Evolutionary conservation across 139 green algal genomes (phyloP), one percentile per base, ranked within the genome.

Genomic region (Tetraselmis chui): DNA sequence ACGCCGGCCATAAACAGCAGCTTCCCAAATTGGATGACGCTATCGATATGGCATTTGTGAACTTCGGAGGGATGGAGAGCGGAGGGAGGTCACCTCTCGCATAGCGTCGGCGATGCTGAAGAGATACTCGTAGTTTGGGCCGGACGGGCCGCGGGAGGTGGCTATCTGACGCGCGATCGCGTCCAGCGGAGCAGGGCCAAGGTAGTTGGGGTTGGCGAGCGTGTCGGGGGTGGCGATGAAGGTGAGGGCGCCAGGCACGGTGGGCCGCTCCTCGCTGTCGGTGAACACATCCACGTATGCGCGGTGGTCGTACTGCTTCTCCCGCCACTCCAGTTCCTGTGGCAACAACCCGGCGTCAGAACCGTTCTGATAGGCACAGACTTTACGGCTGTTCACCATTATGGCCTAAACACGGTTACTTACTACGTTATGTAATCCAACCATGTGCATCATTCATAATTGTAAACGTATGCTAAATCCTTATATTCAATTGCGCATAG

Each of bases 301-400:
- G 0, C 91, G 85, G 1, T 88, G 58, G 59, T 97, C 93, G 82
- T 97, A 97, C 87, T 97, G 89, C 86, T 97, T 97, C 75, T 97
- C 93, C 59, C 93, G 81, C 86, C 89, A 91, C 80, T 95, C 89
- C 28, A 96, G 84, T 59, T 95, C 95, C 59, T 86, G 74, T 1
- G 77, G 11, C 32, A n/a, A n/a, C n/a, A n/a, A n/a, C n/a, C n/a
- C n/a, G n/a, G n/a, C n/a, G n/a, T n/a, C n/a, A n/a, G n/a, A n/a
- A n/a, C n/a, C n/a, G n/a, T n/a, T n/a, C n/a, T n/a, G n/a, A n/a
- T n/a, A n/a, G n/a, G n/a, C n/a, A n/a, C n/a, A n/a, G n/a, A n/a
- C n/a, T n/a, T n/a, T n/a, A n/a, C n/a, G n/a, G n/a, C n/a, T n/a
- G n/a, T n/a, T n/a, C n/a, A n/a, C n/a, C n/a, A n/a, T n/a, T n/a